phyloP scores from a whole-genome alignment of 192 early-diverging fungal genomes.

The Podila horticola region DNA sequence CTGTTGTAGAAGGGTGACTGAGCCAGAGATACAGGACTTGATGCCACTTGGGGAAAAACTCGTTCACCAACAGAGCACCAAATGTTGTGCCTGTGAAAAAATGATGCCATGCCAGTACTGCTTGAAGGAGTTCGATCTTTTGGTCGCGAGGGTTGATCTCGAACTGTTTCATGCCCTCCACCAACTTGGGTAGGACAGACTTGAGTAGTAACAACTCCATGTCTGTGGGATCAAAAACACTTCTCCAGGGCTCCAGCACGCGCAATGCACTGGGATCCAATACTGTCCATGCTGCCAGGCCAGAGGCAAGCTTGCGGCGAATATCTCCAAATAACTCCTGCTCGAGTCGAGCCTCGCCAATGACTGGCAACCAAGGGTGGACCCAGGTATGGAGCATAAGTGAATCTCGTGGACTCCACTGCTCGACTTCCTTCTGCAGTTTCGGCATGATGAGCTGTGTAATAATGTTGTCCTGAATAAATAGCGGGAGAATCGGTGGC shows the following conservation, averaged over 20 bases:
- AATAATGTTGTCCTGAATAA: conserved; percentile 79
- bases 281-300: conserved; percentile 73
- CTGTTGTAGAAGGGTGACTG: conserved; percentile 43
- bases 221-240: conserved; percentile 67
- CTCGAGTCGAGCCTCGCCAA: conserved; percentile 60
- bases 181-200: conserved; percentile 77
- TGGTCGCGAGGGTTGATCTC: conserved; percentile 79
- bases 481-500: conserved; percentile 71
- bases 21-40: conserved; percentile 78
- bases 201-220: conserved; percentile 70
- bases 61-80: conserved; percentile 71
- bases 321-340: conserved; percentile 64
- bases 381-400: conserved; percentile 80
- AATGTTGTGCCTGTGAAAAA: conserved; percentile 62
- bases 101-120: conserved; percentile 72
- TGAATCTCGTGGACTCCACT: conserved; percentile 70
- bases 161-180: conserved; percentile 66
- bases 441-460: conserved; percentile 87
- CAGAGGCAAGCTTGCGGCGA: conserved; percentile 67
- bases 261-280: conserved; percentile 60
- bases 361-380: conserved; percentile 82
- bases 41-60: conserved; percentile 87
- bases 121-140: conserved; percentile 69
- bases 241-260: conserved; percentile 70
- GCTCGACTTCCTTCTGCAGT: conserved; percentile 65